Evolutionary conservation across 106 monocot species (phyloP).

Genomic region (Cymbidium sinense): DNA sequence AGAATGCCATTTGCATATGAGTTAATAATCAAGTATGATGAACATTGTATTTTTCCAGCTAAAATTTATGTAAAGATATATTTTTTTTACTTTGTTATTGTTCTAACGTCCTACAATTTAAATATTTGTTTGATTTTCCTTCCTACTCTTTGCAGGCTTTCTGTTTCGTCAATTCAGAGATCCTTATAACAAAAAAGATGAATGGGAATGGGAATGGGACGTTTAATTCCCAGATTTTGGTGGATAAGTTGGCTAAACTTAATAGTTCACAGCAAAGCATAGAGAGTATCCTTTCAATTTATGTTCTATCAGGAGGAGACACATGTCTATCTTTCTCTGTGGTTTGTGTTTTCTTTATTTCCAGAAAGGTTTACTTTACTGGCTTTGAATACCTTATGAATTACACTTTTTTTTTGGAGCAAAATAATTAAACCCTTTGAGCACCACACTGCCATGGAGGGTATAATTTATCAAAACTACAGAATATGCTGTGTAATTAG

Average conservation of each 20-base stretch:
- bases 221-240: slow-evolving; percentile 24
- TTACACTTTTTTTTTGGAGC: not conserved
- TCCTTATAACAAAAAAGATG: slow-evolving; percentile 4
- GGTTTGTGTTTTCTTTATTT: not conserved
- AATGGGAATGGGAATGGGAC: slow-evolving; percentile 22
- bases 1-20: not conserved
- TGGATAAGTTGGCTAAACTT: slow-evolving; percentile 25
- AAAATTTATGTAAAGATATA: not conserved
- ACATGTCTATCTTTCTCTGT: not conserved
- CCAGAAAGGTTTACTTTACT: slow-evolving; percentile 11
- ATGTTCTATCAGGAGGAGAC: not conserved
- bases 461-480: too few species aligned
- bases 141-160: slow-evolving; percentile 13
- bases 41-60: not conserved
- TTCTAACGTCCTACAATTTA: not conserved
- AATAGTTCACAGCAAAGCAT: slow-evolving; percentile 30
- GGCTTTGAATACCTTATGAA: not conserved
- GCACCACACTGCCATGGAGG: too few species aligned
- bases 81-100: not conserved
- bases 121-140: not conserved
- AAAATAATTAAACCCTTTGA: not conserved
- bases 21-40: not conserved
- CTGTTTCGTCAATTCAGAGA: not conserved
- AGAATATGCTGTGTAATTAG: too few species aligned
- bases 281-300: slow-evolving; percentile 25